phyloP scores from a whole-genome alignment of 768 basidiomycete genomes.

The Suillus clintonianus region DNA sequence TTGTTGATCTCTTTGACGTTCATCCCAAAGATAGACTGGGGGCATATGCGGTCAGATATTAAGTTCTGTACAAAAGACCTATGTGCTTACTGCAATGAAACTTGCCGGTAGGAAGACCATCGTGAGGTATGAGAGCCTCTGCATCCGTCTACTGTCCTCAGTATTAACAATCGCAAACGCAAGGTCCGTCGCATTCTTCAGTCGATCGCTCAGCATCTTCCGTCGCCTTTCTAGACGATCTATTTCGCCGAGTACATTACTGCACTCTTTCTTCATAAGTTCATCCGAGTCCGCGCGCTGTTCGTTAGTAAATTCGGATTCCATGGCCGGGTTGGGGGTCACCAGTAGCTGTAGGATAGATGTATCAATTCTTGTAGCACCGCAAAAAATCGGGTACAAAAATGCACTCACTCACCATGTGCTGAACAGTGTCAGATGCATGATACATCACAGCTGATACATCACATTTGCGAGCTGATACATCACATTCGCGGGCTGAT shows the following conservation, averaged over 20 bases:
- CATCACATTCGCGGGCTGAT: too few relatives aligned
- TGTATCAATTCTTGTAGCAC: too few relatives aligned
- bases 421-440: too few relatives aligned
- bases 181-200: slow-evolving; percentile 20
- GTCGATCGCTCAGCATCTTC: slow-evolving; percentile 11
- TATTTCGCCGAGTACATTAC: slow-evolving; percentile 38
- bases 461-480: too few relatives aligned
- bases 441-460: too few relatives aligned
- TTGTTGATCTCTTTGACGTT: slow-evolving; percentile 33
- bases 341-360: too few relatives aligned
- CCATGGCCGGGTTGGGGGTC: slow-evolving; percentile 46
- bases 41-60: neutral
- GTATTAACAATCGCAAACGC: slow-evolving; percentile 53
- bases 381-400: too few relatives aligned
- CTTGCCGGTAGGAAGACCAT: slow-evolving; percentile 55
- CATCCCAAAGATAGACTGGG: slow-evolving; percentile 23
- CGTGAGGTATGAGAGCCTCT: slow-evolving; percentile 43
- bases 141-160: slow-evolving; percentile 49
- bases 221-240: slow-evolving; percentile 29
- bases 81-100: slow-evolving; percentile 23
- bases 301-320: slow-evolving; percentile 11
- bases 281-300: slow-evolving; percentile 10
- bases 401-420: too few relatives aligned
- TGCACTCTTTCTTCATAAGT: slow-evolving; percentile 19
- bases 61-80: neutral